Evolutionary conservation across 345 rosid genomes (phyloP).

Genomic region (Brassica juncea): DNA sequence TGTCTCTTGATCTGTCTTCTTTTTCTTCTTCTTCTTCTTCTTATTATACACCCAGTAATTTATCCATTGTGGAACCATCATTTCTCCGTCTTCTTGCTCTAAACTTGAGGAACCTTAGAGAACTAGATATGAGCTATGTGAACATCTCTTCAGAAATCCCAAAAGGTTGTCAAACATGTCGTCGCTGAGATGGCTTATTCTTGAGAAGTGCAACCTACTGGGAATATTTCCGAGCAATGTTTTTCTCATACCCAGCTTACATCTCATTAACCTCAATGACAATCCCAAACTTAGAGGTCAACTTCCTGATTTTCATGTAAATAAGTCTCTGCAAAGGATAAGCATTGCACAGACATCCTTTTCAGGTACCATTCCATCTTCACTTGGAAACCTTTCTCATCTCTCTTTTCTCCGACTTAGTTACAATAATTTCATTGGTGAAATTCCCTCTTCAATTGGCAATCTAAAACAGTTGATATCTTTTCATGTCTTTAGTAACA

Average conservation of each 20-base stretch:
- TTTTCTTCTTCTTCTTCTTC: not conserved
- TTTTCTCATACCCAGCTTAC: not conserved
- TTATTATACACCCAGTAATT: not conserved
- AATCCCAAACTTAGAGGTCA: not conserved
- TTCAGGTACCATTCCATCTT: constrained; percentile 1
- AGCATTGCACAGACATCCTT: not conserved
- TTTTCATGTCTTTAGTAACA: not conserved
- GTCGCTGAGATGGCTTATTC: not conserved
- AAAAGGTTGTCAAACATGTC: not conserved
- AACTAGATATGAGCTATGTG: not conserved
- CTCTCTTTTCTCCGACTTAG: not conserved
- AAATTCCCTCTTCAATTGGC: not conserved
- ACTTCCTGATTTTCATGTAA: not conserved
- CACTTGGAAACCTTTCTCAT: constrained; percentile 4
- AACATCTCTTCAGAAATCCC: not conserved
- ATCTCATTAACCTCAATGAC: not conserved
- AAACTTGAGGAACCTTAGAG: constrained; percentile 5
- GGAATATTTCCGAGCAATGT: not conserved
- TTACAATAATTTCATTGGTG: not conserved
- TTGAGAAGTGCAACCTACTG: not conserved
- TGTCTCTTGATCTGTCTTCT: constrained; percentile 10
- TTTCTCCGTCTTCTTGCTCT: not conserved
- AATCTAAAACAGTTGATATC: not conserved
- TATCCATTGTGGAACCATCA: not conserved
- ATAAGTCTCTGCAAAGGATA: not conserved